phyloP scores from a whole-genome alignment of 2,329 filamentous ascomycete species.

The Chaetothyriales sp. region DNA sequence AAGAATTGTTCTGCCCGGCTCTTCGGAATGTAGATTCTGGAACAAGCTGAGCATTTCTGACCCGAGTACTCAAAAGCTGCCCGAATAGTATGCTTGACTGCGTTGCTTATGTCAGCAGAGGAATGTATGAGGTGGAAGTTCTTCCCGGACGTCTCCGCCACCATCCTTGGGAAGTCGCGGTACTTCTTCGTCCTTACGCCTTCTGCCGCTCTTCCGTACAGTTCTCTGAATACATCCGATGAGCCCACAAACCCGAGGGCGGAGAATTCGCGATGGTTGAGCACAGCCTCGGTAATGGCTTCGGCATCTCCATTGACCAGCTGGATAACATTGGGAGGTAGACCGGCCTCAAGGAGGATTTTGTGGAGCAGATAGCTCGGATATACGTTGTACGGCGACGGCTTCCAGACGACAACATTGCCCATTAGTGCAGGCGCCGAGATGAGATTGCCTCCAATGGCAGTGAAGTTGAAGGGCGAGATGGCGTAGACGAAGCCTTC shows the following conservation, averaged over 20 bases:
- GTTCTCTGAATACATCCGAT: slow-evolving; percentile 25
- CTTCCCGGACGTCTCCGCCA: slow-evolving; percentile 42
- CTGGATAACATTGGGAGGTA: slow-evolving; percentile 28
- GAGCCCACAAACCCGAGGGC: slow-evolving; percentile 29
- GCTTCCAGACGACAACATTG: slow-evolving; percentile 33
- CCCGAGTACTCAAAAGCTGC: slow-evolving; percentile 40
- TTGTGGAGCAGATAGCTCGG: slow-evolving; percentile 26
- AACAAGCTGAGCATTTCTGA: slow-evolving; percentile 40
- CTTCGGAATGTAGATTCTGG: slow-evolving; percentile 25
- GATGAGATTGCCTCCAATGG: slow-evolving; percentile 27
- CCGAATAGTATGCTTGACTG: slow-evolving; percentile 35
- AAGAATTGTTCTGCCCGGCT: slow-evolving; percentile 17
- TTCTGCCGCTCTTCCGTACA: slow-evolving; percentile 24
- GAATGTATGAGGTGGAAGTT: slow-evolving; percentile 40
- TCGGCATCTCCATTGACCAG: slow-evolving; percentile 29
- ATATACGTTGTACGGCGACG: slow-evolving; percentile 24
- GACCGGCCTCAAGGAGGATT: slow-evolving; percentile 30
- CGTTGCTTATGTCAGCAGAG: slow-evolving; percentile 35
- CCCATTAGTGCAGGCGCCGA: slow-evolving; percentile 27
- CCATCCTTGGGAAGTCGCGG: slow-evolving; percentile 31
- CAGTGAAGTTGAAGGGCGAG: slow-evolving; percentile 33
- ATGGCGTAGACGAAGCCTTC: slow-evolving; percentile 33
- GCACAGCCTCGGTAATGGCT: slow-evolving; percentile 23
- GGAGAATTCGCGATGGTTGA: slow-evolving; percentile 26
- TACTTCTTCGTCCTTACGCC: slow-evolving; percentile 22